Evolutionary conservation across 2,329 filamentous ascomycete genomes (phyloP).

Genomic region (Aspergillus melleus): DNA sequence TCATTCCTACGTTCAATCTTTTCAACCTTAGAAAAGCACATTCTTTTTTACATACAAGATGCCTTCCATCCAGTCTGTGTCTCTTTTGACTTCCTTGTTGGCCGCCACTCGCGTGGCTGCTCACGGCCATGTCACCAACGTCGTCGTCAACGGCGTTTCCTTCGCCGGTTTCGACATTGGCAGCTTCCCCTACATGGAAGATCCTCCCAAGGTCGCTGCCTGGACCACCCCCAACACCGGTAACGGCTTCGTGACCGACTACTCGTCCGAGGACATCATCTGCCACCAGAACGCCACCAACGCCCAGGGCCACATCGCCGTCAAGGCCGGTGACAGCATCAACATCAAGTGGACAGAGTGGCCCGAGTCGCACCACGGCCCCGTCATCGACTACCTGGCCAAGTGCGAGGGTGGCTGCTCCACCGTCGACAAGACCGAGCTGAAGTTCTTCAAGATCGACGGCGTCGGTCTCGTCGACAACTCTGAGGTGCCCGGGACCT

Average conservation of each 20-base stretch:
- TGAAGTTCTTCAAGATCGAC: constrained; percentile 64
- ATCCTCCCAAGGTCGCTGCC: constrained; percentile 46
- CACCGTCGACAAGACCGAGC: constrained; percentile 49
- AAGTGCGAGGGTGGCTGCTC: constrained; percentile 56
- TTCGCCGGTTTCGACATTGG: constrained; percentile 43
- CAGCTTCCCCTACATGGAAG: constrained; percentile 29
- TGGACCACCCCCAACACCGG: constrained; percentile 56
- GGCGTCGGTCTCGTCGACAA: constrained; percentile 51
- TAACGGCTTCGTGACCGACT: constrained; percentile 52
- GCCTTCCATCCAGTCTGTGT: constrained; percentile 19
- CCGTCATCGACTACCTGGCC: constrained; percentile 63
- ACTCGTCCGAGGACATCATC: constrained; percentile 52
- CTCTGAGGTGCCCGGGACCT: constrained; percentile 44
- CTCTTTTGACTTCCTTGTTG: constrained; percentile 30
- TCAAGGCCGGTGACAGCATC: constrained; percentile 58
- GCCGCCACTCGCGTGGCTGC: constrained; percentile 31
- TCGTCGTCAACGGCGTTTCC: constrained; percentile 37
- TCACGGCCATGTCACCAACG: constrained; percentile 37
- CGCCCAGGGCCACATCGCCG: constrained; percentile 49
- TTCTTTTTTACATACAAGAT: not conserved
- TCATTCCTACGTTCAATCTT: not conserved
- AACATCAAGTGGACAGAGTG: constrained; percentile 62
- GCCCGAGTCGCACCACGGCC: constrained; percentile 62
- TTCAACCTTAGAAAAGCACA: not conserved
- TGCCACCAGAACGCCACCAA: constrained; percentile 59